A percentile compares a stretch with the other conserved stretches of the same genome.
These are phyloP conservation scores for Trifolium dubium DNA, from an alignment of 306 rosid genomes.

Conservation along the genomic window DNA sequence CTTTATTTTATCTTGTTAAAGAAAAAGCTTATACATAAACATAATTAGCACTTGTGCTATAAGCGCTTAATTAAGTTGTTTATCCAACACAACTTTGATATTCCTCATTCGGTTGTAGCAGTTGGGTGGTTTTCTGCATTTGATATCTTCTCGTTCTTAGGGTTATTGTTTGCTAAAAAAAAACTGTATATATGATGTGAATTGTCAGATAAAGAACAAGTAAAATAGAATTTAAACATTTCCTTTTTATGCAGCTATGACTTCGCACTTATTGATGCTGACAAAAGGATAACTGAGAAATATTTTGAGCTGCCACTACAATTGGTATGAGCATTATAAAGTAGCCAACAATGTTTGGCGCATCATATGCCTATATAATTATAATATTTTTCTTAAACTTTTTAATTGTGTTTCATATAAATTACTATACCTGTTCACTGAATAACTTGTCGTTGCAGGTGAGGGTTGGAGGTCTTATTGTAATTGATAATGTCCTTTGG, in stretches of 20 bases:
- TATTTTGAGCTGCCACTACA: constrained; percentile 77
- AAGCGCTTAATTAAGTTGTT: not conserved
- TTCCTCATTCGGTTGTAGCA: not conserved
- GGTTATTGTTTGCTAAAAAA: constrained; percentile 6
- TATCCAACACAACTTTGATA: not conserved
- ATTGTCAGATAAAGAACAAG: constrained; percentile 17
- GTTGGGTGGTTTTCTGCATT: constrained; percentile 11
- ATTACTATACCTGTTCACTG: not conserved
- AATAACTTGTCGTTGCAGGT: constrained; percentile 57
- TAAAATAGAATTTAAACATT: constrained; percentile 38
- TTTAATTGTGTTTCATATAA: constrained; percentile 17
- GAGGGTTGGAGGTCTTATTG: constrained; percentile 84
- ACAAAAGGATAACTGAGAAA: constrained; percentile 80
- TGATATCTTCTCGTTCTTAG: constrained; percentile 4
- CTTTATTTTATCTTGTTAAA: not conserved
- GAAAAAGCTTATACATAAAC: not conserved
- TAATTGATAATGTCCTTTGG: constrained; percentile 95
- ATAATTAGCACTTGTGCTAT: too few relatives aligned
- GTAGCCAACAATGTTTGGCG: not conserved
- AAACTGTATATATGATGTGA: constrained; percentile 19
- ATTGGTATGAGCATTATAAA: constrained; percentile 61
- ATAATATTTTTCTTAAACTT: constrained; percentile 4
- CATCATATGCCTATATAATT: constrained; percentile 14
- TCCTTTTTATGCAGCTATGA: constrained; percentile 68
- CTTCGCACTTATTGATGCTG: constrained; percentile 94